Evolutionary conservation across 2,329 filamentous ascomycete genomes (phyloP).

Genomic region (Penicillium thymicola): DNA sequence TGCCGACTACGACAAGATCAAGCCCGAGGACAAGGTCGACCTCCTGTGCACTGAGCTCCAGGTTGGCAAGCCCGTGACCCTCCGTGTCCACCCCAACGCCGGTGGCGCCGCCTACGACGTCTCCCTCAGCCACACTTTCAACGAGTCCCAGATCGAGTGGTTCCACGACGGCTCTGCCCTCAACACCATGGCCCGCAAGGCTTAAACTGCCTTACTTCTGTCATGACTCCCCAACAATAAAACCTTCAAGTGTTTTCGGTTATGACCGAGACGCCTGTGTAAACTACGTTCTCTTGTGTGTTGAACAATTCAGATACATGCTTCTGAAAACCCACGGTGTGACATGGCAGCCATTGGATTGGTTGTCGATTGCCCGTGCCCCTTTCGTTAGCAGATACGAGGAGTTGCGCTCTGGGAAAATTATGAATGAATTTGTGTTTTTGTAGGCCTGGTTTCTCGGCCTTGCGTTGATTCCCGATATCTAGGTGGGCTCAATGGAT

Average conservation of each 20-base stretch:
- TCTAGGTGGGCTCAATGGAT: constrained; percentile 41
- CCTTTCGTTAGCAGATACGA: constrained; percentile 30
- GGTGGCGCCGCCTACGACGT: constrained; percentile 72
- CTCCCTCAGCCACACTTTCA: constrained; percentile 92
- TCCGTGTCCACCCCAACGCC: constrained; percentile 87
- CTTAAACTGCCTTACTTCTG: constrained; percentile 24
- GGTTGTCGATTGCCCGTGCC: constrained; percentile 17
- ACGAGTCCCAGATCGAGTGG: constrained; percentile 96
- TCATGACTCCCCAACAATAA: constrained; percentile 7
- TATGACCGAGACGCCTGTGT: constrained; percentile 15
- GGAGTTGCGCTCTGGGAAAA: constrained; percentile 36
- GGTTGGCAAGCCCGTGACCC: constrained; percentile 88
- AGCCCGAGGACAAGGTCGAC: constrained; percentile 88
- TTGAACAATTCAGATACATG: constrained; percentile 22
- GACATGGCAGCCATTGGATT: not conserved
- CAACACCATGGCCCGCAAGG: constrained; percentile 92
- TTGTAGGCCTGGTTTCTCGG: constrained; percentile 26
- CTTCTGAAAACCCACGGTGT: not conserved
- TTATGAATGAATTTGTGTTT: constrained; percentile 31
- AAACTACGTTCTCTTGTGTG: constrained; percentile 29
- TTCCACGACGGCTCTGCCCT: constrained; percentile 97
- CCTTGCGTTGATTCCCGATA: constrained; percentile 29
- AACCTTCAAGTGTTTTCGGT: constrained; percentile 6
- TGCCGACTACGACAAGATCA: constrained; percentile 96
- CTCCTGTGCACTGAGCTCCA: constrained; percentile 83